These are phyloP conservation scores for Antitrichia curtipendula DNA, from an alignment of 225 moss, liverwort and hornwort genomes.

Conservation along the genomic window DNA sequence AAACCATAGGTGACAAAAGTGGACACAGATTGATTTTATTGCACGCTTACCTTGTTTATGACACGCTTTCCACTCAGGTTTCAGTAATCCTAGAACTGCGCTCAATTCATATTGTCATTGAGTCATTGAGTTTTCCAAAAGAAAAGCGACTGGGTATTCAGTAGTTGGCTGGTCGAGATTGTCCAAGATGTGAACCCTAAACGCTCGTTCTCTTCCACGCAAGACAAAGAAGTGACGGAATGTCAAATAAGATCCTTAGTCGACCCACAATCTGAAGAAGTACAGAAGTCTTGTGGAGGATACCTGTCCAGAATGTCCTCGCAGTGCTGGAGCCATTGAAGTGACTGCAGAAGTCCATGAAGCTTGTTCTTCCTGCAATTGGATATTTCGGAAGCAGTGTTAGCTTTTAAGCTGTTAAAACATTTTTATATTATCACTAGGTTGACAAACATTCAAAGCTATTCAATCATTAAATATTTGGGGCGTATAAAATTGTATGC, in stretches of 20 bases:
- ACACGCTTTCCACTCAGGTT: not conserved
- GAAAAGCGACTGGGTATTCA: not conserved
- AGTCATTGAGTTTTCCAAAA: not conserved
- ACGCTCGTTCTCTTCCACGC: not conserved
- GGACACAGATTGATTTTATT: not conserved
- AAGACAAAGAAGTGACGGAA: not conserved
- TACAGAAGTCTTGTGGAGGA: not conserved
- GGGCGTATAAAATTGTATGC: too few species aligned
- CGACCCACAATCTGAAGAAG: not conserved
- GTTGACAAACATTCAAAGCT: not conserved
- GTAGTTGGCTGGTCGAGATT: not conserved
- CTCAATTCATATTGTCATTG: not conserved
- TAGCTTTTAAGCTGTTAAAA: not conserved
- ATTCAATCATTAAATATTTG: not conserved
- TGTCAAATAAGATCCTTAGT: not conserved
- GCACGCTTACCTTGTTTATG: constrained; percentile 1
- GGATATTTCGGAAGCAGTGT: not conserved
- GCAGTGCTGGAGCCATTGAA: constrained; percentile 25
- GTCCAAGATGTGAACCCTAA: not conserved
- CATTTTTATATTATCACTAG: not conserved
- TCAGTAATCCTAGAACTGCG: not conserved
- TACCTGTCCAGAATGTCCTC: constrained; percentile 40
- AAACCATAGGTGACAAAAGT: not conserved
- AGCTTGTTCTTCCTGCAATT: constrained; percentile 28
- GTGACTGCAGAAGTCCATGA: constrained; percentile 28